Conservation (phyloP, 768 basidiomycete genomes). For the Pleurotus pulmonarius region DNA sequence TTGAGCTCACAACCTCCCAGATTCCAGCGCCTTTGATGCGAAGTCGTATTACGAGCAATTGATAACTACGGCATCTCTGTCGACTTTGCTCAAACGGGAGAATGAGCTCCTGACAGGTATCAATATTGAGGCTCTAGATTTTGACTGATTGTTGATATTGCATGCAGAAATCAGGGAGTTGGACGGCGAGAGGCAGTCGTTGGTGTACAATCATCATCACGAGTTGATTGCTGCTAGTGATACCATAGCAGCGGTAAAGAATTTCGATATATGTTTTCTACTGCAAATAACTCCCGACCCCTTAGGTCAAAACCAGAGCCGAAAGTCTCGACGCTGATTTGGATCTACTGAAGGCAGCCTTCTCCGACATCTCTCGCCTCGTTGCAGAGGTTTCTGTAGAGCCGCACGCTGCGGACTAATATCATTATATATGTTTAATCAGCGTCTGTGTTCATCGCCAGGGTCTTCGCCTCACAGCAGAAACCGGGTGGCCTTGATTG, state of each 20-base stretch:
- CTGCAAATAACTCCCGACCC: background rate
- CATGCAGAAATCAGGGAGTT: slow-evolving; percentile 79
- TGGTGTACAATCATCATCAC: slow-evolving; percentile 95
- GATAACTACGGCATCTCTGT: slow-evolving; percentile 76
- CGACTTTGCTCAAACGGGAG: slow-evolving; percentile 70
- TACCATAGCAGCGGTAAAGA: slow-evolving; percentile 78
- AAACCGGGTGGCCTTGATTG: too few relatives aligned
- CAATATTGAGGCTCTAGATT: background rate
- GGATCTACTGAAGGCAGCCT: slow-evolving; percentile 74
- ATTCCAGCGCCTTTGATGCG: slow-evolving; percentile 80
- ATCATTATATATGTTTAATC: too few relatives aligned
- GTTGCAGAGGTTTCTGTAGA: slow-evolving; percentile 64
- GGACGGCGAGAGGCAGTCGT: slow-evolving; percentile 83
- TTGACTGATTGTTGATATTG: background rate
- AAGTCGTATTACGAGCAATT: slow-evolving; percentile 83
- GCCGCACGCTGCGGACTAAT: background rate
- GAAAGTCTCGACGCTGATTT: slow-evolving; percentile 84
- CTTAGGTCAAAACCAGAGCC: slow-evolving; percentile 83
- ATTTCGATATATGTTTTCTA: background rate
- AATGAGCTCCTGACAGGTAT: slow-evolving; percentile 69
- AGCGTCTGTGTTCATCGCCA: too few relatives aligned
- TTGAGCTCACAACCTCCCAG: slow-evolving; percentile 30
- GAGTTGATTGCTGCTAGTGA: slow-evolving; percentile 93
- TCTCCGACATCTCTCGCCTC: slow-evolving; percentile 83
- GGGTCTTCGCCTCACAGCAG: too few relatives aligned